A percentile compares a stretch with the other conserved stretches of the same genome.
Evolutionary conservation across 2,329 filamentous ascomycete genomes (phyloP).

Genomic region (Fusarium albidum): DNA sequence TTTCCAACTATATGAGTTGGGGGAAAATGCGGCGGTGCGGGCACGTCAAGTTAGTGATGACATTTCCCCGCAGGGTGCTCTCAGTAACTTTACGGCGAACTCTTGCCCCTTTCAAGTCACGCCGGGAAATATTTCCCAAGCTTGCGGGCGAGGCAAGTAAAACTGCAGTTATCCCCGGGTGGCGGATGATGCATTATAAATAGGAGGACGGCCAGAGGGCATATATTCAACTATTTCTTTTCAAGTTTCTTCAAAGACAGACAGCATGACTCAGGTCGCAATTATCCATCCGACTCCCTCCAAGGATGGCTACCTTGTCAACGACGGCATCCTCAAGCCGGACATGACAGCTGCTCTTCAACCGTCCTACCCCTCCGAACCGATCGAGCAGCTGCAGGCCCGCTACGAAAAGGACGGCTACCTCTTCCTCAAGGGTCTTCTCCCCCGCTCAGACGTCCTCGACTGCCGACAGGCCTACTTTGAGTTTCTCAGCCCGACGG

Average conservation of each 20-base stretch:
- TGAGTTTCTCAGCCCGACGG: slow-evolving; percentile 12
- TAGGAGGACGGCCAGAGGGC: neutral
- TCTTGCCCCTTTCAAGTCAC: neutral
- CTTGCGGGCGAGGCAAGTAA: neutral
- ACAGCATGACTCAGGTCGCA: neutral
- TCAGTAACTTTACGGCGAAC: slow-evolving; percentile 6
- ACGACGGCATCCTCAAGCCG: slow-evolving; percentile 2
- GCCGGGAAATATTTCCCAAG: slow-evolving; percentile 1
- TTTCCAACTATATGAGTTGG: neutral
- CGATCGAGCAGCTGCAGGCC: neutral
- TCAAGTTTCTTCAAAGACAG: neutral
- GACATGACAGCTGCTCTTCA: slow-evolving; percentile 7
- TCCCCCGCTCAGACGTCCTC: slow-evolving; percentile 15
- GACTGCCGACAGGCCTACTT: slow-evolving; percentile 18
- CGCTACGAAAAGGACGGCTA: slow-evolving; percentile 13
- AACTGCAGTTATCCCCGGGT: neutral
- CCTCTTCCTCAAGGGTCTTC: slow-evolving; percentile 16
- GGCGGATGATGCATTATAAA: neutral
- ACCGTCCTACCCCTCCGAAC: slow-evolving; percentile 4
- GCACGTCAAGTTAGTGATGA: neutral
- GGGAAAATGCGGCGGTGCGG: neutral
- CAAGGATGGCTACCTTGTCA: slow-evolving; percentile 4
- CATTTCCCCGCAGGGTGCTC: neutral
- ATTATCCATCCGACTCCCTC: neutral
- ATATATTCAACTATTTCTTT: neutral